phyloP scores from a whole-genome alignment of 495 filamentous ascomycete species.

The Xylaria palmicola region DNA sequence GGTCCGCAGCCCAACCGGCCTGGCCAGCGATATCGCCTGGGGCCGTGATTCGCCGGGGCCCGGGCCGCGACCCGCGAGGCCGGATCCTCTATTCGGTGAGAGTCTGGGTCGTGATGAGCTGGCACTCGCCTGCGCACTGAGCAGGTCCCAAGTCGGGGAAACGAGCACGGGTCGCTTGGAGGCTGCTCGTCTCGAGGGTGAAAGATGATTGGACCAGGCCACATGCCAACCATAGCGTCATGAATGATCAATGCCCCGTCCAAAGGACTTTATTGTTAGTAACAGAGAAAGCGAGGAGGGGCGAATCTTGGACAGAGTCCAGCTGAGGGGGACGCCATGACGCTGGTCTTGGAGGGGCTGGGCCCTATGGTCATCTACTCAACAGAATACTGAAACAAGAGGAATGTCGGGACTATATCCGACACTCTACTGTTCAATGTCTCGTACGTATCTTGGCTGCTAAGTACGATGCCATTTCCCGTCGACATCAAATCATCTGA shows the following conservation, averaged over 20 bases:
- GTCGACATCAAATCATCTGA: no score
- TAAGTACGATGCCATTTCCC: no score
- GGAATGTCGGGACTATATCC: neutral
- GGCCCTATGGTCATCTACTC: neutral
- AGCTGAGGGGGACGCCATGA: neutral
- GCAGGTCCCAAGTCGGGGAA: slow-evolving; percentile 1
- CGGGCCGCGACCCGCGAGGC: neutral
- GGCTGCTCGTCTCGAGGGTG: neutral
- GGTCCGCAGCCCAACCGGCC: slow-evolving; percentile 9
- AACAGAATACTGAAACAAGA: neutral
- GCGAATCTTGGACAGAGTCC: neutral
- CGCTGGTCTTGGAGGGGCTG: neutral
- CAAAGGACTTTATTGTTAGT: neutral
- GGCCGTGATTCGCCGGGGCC: neutral
- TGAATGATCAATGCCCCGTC: neutral
- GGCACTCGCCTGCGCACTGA: slow-evolving; percentile 6
- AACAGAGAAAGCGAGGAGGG: neutral
- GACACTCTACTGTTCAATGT: neutral
- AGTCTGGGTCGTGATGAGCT: slow-evolving; percentile 10
- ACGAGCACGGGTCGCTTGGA: neutral
- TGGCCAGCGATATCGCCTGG: neutral
- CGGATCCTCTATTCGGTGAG: slow-evolving; percentile 10
- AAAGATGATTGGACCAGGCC: neutral
- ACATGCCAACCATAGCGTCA: neutral
- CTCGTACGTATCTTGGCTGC: no score